A percentile compares a stretch with the other conserved stretches of the same genome.
Conservation (phyloP, 352 stramenopile genomes). For the Globisporangium cederbergense region DNA sequence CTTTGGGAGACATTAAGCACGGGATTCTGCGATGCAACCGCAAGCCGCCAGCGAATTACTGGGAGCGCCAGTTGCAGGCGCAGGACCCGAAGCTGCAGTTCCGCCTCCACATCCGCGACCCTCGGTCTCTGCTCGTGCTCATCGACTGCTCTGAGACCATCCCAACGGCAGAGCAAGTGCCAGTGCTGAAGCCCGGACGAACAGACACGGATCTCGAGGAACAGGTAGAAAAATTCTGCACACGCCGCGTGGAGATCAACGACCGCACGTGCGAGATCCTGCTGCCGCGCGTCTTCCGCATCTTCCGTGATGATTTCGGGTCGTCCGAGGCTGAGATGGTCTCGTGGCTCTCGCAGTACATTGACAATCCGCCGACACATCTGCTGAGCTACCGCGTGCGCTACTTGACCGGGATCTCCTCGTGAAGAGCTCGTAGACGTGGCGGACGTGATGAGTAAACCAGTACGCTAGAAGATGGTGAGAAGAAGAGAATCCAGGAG, state of each 20-base stretch:
- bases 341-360: conserved; percentile 83
- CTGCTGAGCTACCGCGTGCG: conserved; percentile 76
- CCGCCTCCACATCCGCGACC: conserved; percentile 84
- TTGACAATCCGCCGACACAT: conserved; percentile 63
- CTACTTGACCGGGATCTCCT: conserved; percentile 68
- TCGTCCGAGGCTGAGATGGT: conserved; percentile 83
- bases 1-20: conserved; percentile 83
- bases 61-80: conserved; percentile 77
- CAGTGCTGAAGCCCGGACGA: conserved; percentile 74
- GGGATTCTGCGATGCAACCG: conserved; percentile 86
- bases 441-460: not conserved
- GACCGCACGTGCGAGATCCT: conserved; percentile 49
- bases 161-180: conserved; percentile 52
- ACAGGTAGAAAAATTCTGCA: conserved; percentile 76
- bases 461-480: not conserved
- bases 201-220: conserved; percentile 85
- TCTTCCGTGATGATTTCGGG: conserved; percentile 86
- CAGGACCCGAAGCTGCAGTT: conserved; percentile 83
- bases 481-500: not conserved
- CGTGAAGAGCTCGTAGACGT: conserved; percentile 13
- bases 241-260: conserved; percentile 60
- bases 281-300: conserved; percentile 71
- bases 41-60: conserved; percentile 85
- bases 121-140: conserved; percentile 74
- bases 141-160: conserved; percentile 74